phyloP scores from a whole-genome alignment of 2,329 filamentous ascomycete species.

The Xylaria hypoxylon region DNA sequence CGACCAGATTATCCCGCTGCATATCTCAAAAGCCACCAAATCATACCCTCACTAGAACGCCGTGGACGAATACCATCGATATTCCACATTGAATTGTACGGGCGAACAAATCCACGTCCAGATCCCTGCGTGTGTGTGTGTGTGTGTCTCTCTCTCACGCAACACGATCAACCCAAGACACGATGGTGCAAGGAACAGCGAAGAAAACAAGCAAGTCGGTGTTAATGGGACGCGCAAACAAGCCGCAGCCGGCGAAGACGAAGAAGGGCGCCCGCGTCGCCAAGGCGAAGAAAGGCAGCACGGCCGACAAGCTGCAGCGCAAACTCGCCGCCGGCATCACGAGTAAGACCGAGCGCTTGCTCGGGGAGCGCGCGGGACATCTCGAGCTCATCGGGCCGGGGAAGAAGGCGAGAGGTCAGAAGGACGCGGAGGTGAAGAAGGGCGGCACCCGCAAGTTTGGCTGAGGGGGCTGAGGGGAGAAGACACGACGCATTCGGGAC shows the following conservation, averaged over 20 bases:
- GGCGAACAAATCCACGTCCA: not conserved
- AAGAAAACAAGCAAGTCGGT: constrained; percentile 60
- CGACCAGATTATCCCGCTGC: not conserved
- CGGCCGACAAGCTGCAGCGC: constrained; percentile 64
- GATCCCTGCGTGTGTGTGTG: too few relatives aligned
- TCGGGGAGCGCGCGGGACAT: constrained; percentile 70
- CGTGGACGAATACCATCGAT: too few relatives aligned
- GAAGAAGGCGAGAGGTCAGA: constrained; percentile 56
- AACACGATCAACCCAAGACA: constrained; percentile 1
- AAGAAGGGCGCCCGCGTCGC: constrained; percentile 54
- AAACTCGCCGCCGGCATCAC: constrained; percentile 67
- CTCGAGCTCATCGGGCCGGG: constrained; percentile 66
- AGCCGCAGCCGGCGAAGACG: constrained; percentile 57
- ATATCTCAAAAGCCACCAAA: too few relatives aligned
- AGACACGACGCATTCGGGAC: too few relatives aligned
- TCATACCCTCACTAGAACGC: too few relatives aligned
- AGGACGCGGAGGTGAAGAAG: constrained; percentile 51
- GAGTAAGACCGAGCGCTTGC: constrained; percentile 66
- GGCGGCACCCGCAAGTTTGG: constrained; percentile 68
- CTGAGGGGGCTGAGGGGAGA: constrained; percentile 49
- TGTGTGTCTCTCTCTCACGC: not conserved
- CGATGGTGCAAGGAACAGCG: constrained; percentile 67
- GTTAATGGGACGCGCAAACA: constrained; percentile 59
- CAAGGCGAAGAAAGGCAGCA: constrained; percentile 57
- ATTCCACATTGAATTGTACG: too few relatives aligned